Percentiles rank a stretch among this genome's conserved stretches.
Conservation (phyloP, 2,329 filamentous ascomycete genomes). For the Trichoderma guizhouense region DNA sequence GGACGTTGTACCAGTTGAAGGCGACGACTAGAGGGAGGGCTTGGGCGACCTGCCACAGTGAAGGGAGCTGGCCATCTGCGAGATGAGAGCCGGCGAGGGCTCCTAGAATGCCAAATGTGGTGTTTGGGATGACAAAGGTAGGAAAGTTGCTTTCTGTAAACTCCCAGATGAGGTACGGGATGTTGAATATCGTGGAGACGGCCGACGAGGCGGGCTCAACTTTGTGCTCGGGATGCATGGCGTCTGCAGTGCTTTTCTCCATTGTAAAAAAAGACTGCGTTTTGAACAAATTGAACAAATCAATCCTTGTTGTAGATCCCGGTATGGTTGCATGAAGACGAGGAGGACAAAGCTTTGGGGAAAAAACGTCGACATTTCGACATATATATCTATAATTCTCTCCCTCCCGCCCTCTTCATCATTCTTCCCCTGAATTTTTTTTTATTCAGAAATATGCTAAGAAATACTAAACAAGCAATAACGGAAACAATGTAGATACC, state of each 20-base stretch:
- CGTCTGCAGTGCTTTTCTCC: background rate
- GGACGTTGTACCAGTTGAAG: slow-evolving; percentile 15
- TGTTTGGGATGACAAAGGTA: background rate
- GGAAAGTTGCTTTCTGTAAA: background rate
- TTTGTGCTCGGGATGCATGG: background rate
- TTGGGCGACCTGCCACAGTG: background rate
- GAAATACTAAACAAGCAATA: background rate
- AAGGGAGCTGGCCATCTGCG: background rate
- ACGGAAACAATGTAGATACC: background rate
- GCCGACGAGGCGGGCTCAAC: background rate
- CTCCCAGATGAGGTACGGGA: background rate
- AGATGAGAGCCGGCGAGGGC: background rate
- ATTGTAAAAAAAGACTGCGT: background rate
- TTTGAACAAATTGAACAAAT: background rate
- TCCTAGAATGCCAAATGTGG: background rate
- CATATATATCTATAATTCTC: background rate
- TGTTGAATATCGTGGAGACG: background rate
- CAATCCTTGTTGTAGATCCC: background rate
- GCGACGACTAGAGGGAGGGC: background rate
- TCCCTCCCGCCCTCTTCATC: background rate
- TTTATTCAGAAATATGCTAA: background rate
- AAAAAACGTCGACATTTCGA: background rate
- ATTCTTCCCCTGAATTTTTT: background rate
- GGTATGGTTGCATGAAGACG: background rate
- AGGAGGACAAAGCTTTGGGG: background rate